Percentiles rank a stretch among this genome's conserved stretches.
These are phyloP conservation scores for Syncephalastrum contaminatum DNA, from an alignment of 371 early-diverging fungal species.

Conservation along the genomic window DNA sequence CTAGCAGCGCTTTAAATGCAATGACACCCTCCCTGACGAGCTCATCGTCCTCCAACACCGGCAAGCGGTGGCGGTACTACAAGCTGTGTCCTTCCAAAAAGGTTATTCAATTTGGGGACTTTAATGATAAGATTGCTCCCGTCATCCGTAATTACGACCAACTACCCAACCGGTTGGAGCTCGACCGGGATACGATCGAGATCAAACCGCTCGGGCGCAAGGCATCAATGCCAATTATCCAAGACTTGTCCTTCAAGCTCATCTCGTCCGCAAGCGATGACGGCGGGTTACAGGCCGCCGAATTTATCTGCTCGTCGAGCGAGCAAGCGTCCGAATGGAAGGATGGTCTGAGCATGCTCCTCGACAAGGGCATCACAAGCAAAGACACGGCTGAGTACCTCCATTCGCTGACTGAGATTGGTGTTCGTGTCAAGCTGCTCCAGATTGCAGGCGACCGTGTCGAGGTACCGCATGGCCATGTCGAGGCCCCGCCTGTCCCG, in stretches of 20 bases:
- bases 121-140: conserved; percentile 44
- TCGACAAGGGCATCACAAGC: conserved; percentile 63
- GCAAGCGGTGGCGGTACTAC: conserved; percentile 61
- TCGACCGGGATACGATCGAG: conserved; percentile 48
- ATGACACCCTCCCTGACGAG: background rate
- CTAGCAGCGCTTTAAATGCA: conserved; percentile 1
- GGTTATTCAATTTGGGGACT: conserved; percentile 69
- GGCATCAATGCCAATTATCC: conserved; percentile 8
- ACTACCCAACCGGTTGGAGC: conserved; percentile 53
- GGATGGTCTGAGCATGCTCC: conserved; percentile 77
- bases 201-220: conserved; percentile 45
- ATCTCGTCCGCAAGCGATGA: too few relatives aligned
- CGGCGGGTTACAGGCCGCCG: conserved; percentile 24
- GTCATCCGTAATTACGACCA: conserved; percentile 28
- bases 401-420: conserved; percentile 65
- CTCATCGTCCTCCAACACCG: conserved; percentile 5
- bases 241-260: too few relatives aligned
- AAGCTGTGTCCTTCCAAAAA: conserved; percentile 62
- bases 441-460: conserved; percentile 70
- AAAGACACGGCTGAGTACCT: conserved; percentile 67
- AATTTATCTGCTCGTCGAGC: conserved; percentile 56
- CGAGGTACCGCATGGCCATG: conserved; percentile 48
- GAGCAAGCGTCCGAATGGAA: conserved; percentile 73
- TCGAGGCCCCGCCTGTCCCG: conserved; percentile 49
- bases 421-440: conserved; percentile 65